Evolutionary conservation across 345 rosid species (phyloP), one percentile per base, ranked within the genome.

Genomic region (Salix brachista): DNA sequence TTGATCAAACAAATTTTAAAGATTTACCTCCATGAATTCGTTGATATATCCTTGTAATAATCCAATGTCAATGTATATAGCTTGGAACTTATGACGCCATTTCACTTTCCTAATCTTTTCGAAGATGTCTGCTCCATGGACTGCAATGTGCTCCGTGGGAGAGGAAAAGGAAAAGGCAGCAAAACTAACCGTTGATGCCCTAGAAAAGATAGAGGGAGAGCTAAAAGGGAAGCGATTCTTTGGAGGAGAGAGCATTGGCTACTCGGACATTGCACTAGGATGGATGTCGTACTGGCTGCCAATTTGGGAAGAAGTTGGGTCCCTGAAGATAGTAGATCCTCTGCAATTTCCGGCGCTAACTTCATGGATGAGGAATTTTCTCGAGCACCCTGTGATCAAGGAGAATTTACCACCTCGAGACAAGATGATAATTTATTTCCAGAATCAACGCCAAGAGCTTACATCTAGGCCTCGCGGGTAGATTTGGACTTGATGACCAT

Each of bases 181-280:
- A 32, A 62, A 69, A 64, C 21, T 36, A 0, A 32, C 76, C 42
- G 41, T 64, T 23, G 89, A 84, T 46, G 83, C 26, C 11, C 7
- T 86, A 46, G 78, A 77, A 39, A 77, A 80, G 76, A 7, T 86
- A 19, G 87, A 84, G 75, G 83, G 44, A 28, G 77, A 66, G 74
- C 71, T 86, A 1, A 34, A 79, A 41, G 83, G 76, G 37, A 84
- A 82, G 39, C 46, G 65, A 44, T 77, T 74, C 50, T 80, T 79
- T 28, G 84, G 81, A 65, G 84, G 82, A 60, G 84, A 83, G 14
- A 66, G 3, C 39, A 78, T 88, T 50, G 89, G 87, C 39, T 84
- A 74, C 66, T 13, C 79, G 75, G 86, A 88, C 71, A 69, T 88
- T n/a, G 78, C 67, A 2, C 0, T 78, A 28, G 87, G 81, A 12